Evolutionary conservation across 208 protist species (phyloP).

Genomic region (Crithidia acanthocephali): DNA sequence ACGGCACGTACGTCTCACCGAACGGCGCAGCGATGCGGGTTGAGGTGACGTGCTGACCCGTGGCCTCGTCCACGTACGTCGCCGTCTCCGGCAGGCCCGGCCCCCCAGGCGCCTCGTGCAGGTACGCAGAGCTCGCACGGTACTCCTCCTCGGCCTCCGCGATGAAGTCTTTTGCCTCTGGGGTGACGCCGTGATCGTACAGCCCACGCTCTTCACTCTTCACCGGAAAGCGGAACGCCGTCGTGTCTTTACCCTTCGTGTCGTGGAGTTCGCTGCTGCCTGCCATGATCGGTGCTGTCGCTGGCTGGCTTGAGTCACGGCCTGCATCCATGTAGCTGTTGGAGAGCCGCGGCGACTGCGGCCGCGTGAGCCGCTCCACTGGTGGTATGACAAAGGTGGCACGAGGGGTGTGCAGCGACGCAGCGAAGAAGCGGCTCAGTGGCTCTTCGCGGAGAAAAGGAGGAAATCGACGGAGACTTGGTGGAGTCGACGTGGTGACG

Average conservation of each 20-base stretch:
- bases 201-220: slow-evolving; percentile 58
- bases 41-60: slow-evolving; percentile 28
- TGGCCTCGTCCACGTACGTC: slow-evolving; percentile 35
- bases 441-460: too few species aligned
- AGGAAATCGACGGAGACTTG: slow-evolving; percentile 2
- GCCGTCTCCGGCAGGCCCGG: slow-evolving; percentile 27
- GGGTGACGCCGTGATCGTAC: slow-evolving; percentile 72
- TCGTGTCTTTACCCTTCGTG: neutral
- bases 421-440: too few species aligned
- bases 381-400: slow-evolving; percentile 35
- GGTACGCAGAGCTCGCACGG: slow-evolving; percentile 48
- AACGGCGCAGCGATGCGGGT: slow-evolving; percentile 69
- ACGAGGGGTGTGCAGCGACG: slow-evolving; percentile 3
- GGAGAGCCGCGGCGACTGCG: slow-evolving; percentile 23
- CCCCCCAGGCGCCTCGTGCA: slow-evolving; percentile 44
- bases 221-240: slow-evolving; percentile 53
- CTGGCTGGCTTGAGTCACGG: neutral
- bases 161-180: slow-evolving; percentile 56
- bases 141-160: slow-evolving; percentile 81
- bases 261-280: neutral
- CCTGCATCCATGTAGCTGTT: slow-evolving; percentile 13
- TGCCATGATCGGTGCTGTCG: neutral
- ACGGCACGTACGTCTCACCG: slow-evolving; percentile 71
- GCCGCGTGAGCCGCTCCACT: slow-evolving; percentile 39
- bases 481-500: too few species aligned